Evolutionary conservation across 305 asterid genomes (phyloP), one percentile per base, ranked within the genome.

Genomic region (Solanum hybrid): DNA sequence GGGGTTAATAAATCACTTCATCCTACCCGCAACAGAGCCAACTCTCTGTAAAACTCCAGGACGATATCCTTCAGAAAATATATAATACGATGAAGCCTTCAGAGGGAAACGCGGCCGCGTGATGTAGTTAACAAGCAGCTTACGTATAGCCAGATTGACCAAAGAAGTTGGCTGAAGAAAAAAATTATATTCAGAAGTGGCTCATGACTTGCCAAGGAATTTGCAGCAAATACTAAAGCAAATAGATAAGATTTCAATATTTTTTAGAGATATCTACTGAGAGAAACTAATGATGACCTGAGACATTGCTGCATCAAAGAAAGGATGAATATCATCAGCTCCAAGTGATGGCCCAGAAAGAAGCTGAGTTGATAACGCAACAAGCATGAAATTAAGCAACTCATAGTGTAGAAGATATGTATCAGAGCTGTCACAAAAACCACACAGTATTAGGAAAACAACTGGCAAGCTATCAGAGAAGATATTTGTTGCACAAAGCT

Each of bases 321-420:
- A 97, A 88, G 99, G 99, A 91, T 97, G 97, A 87, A 91, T 87
- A 91, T 97, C 99, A 92, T 93, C 92, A 51, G 96, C 98, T 84
- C 99, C 98, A 16, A 98, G 97, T 83, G 98, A 94, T 73, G 99
- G 98, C 92, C 98, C 96, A 88, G 96, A 94, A 87, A 94, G 97
- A 92, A 97, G 98, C 93, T 96, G 99, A 88, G 98, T 96, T 86
- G 99, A 97, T 95, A 93, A 93, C 90, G 98, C 92, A n/a, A 95
- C 93, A 90, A 96, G 93, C 92, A 95, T 87, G 96, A 97, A 97
- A 92, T 96, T 95, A 91, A 96, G 98, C 89, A 96, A 95, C 90
- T 96, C 99, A 13, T 93, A 95, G 91, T 97, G 98, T 90, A 97
- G 95, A 92, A 93, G 95, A 92, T 95, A 94, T 51, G 98, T 95